Evolutionary conservation across 768 basidiomycete genomes (phyloP).

Genomic region (Russula emetica): DNA sequence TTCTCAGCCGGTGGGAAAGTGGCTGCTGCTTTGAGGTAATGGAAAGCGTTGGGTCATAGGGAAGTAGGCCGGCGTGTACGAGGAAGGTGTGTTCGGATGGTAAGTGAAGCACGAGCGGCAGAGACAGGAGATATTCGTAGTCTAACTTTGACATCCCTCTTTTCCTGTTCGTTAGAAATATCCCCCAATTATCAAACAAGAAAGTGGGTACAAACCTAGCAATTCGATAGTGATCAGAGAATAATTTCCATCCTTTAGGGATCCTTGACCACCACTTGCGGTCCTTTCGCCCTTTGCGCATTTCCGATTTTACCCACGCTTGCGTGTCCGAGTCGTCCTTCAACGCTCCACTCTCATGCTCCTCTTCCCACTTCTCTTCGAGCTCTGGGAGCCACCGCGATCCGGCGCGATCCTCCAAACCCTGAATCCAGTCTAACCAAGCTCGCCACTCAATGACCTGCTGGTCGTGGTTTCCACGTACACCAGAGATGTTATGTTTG

Average conservation of each 20-base stretch:
- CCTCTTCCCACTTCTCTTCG: constrained; percentile 42
- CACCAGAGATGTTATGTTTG: constrained; percentile 61
- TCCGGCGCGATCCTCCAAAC: constrained; percentile 41
- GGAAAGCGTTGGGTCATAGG: constrained; percentile 58
- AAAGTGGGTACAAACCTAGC: constrained; percentile 47
- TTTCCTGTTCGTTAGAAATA: constrained; percentile 16
- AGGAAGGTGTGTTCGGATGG: constrained; percentile 72
- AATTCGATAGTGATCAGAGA: constrained; percentile 70
- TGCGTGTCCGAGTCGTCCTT: constrained; percentile 37
- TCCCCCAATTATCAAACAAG: not conserved
- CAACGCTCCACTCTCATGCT: constrained; percentile 29
- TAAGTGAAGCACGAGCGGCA: constrained; percentile 72
- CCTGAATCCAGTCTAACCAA: constrained; percentile 78
- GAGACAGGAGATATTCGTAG: constrained; percentile 66
- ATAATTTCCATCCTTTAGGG: constrained; percentile 61
- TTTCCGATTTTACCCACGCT: constrained; percentile 34
- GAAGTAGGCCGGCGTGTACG: constrained; percentile 80
- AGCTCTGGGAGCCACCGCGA: constrained; percentile 50
- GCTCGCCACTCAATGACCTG: constrained; percentile 82
- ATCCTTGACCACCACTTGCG: constrained; percentile 34
- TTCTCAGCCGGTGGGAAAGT: constrained; percentile 36
- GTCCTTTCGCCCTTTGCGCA: constrained; percentile 15
- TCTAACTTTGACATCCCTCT: constrained; percentile 56
- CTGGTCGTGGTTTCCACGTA: constrained; percentile 95
- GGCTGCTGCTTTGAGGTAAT: constrained; percentile 58